Conservation (phyloP, 257 asterid species). For the Ocimum tenuiflorum region DNA sequence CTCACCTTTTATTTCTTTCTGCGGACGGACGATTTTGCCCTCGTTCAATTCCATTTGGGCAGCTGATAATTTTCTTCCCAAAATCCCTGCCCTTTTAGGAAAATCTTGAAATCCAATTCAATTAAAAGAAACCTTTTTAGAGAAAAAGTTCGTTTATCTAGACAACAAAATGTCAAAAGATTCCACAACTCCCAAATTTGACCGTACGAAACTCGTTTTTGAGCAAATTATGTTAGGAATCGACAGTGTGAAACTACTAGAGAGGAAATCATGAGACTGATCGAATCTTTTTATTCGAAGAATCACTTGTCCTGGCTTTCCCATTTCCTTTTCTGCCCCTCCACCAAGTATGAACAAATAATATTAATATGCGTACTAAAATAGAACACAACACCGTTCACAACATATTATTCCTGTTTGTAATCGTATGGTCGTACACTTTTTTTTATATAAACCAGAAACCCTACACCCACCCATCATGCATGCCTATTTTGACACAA, state of each 20-base stretch:
- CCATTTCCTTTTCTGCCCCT: slow-evolving; percentile 25
- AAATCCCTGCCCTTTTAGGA: not conserved
- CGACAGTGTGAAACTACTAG: slow-evolving; percentile 27
- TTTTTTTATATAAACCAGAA: slow-evolving; percentile 32
- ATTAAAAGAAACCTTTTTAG: not conserved
- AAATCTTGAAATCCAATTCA: not conserved
- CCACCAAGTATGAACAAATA: not conserved
- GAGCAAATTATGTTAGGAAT: slow-evolving; percentile 33
- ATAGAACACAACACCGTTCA: too few relatives aligned
- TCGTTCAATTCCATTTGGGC: not conserved
- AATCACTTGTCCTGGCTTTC: not conserved
- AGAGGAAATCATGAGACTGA: slow-evolving; percentile 1
- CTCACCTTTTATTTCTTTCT: not conserved
- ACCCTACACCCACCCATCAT: slow-evolving; percentile 8
- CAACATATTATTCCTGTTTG: not conserved
- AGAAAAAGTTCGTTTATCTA: not conserved
- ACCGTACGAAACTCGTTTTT: not conserved
- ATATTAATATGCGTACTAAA: too few relatives aligned
- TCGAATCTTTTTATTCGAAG: slow-evolving; percentile 27
- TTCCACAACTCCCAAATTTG: slow-evolving; percentile 14
- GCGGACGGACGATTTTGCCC: slow-evolving; percentile 9
- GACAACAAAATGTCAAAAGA: slow-evolving; percentile 7
- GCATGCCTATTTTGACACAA: slow-evolving; percentile 18
- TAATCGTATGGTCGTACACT: not conserved
- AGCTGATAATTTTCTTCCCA: not conserved